phyloP scores from a whole-genome alignment of 1,284 basidiomycete species.

The Inonotus hispidus region DNA sequence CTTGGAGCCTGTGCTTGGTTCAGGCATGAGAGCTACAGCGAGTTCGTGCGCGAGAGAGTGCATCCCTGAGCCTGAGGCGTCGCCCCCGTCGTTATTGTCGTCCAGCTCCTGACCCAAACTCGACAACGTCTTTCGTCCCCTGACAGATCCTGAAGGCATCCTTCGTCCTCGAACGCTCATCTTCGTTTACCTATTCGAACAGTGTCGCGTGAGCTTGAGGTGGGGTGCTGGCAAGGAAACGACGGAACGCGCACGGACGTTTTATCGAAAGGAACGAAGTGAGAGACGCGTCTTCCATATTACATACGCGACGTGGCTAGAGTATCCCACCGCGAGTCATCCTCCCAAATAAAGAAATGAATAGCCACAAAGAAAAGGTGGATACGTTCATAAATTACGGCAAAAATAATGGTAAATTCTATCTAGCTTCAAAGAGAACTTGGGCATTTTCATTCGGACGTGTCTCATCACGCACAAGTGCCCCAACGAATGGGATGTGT shows the following conservation, averaged over 20 bases:
- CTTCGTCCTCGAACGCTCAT: constrained; percentile 7
- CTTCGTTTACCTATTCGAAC: background rate
- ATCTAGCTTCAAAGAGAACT: constrained; percentile 17
- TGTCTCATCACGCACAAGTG: constrained; percentile 25
- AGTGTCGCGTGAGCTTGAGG: background rate
- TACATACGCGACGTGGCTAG: constrained; percentile 15
- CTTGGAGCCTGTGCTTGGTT: constrained; percentile 68
- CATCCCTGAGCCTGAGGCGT: constrained; percentile 30
- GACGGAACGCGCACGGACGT: background rate
- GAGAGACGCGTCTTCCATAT: constrained; percentile 1
- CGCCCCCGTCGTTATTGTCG: background rate
- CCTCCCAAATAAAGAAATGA: background rate
- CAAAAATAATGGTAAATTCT: background rate
- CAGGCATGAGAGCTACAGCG: constrained; percentile 76
- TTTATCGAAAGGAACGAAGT: background rate
- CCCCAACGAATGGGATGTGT: constrained; percentile 53
- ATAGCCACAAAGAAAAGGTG: background rate
- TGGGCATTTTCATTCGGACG: background rate
- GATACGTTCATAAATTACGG: background rate
- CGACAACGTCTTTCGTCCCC: constrained; percentile 8
- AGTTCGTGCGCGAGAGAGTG: constrained; percentile 79
- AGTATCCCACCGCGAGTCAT: background rate
- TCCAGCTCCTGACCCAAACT: constrained; percentile 8
- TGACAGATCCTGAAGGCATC: background rate
- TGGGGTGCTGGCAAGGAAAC: constrained; percentile 1